These are phyloP conservation scores for Pseudopithomyces maydicus DNA, from an alignment of 2,329 filamentous ascomycete genomes.

Conservation along the genomic window DNA sequence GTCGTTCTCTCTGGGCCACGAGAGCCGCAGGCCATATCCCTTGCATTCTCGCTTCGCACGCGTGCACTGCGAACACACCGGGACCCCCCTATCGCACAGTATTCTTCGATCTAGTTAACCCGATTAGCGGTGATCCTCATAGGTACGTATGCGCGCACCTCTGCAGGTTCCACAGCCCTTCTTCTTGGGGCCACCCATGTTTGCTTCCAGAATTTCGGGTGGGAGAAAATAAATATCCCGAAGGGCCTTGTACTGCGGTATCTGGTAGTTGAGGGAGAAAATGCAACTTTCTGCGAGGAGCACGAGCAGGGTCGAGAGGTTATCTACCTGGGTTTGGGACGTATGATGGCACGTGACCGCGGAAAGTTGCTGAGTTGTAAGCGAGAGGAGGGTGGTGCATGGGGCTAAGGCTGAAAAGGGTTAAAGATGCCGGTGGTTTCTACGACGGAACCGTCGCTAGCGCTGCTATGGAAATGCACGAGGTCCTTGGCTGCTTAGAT, in stretches of 20 bases:
- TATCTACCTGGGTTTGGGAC: background rate
- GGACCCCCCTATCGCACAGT: conserved; percentile 14
- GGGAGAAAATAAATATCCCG: background rate
- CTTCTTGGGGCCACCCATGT: background rate
- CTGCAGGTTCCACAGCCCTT: conserved; percentile 4
- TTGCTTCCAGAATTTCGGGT: background rate
- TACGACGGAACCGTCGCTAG: too few species aligned
- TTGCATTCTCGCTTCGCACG: conserved; percentile 16
- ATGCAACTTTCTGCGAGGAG: background rate
- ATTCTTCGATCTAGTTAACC: conserved; percentile 14
- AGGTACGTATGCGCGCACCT: background rate
- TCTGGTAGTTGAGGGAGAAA: too few species aligned
- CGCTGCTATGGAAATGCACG: too few species aligned
- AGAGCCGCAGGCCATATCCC: conserved; percentile 19
- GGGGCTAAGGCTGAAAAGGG: background rate
- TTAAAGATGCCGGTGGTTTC: background rate
- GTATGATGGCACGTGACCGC: conserved; percentile 1
- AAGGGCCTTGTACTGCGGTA: too few species aligned
- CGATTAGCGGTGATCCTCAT: background rate
- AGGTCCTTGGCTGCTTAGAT: too few species aligned
- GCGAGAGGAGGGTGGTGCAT: background rate
- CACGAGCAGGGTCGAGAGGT: background rate
- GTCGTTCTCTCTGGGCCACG: conserved; percentile 10
- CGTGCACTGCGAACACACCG: conserved; percentile 11
- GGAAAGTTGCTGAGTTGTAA: background rate